Evolutionary conservation across 495 filamentous ascomycete species (phyloP).

Genomic region (Daldinia vernicosa): DNA sequence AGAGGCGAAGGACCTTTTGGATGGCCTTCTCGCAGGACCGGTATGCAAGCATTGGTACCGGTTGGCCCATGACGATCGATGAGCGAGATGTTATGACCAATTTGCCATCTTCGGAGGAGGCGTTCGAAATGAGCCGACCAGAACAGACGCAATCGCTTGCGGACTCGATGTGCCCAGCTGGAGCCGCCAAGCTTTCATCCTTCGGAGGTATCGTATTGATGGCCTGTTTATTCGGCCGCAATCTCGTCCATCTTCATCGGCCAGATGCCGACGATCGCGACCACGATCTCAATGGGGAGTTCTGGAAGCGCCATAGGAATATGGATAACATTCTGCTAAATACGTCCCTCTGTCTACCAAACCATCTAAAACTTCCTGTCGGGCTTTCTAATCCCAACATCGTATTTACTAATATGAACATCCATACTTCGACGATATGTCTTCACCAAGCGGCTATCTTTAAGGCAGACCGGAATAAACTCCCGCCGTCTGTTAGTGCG

Average conservation of each 20-base stretch:
- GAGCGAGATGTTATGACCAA: constrained; percentile 91
- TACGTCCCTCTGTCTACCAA: constrained; percentile 82
- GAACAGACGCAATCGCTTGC: constrained; percentile 72
- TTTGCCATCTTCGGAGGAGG: constrained; percentile 83
- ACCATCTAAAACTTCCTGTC: constrained; percentile 79
- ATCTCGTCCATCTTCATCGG: constrained; percentile 91
- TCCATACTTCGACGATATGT: constrained; percentile 96
- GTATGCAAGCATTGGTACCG: constrained; percentile 96
- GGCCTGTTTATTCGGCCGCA: constrained; percentile 91
- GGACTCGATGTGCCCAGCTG: constrained; percentile 76
- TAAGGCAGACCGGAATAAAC: constrained; percentile 89
- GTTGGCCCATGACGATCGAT: constrained; percentile 95
- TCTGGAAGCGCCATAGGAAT: constrained; percentile 91
- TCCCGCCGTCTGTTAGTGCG: constrained; percentile 77
- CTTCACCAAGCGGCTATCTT: constrained; percentile 97
- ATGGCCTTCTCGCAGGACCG: constrained; percentile 88
- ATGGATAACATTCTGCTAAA: constrained; percentile 92
- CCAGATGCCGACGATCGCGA: constrained; percentile 84
- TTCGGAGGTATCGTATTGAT: constrained; percentile 86
- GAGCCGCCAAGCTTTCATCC: constrained; percentile 74
- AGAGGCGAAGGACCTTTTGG: constrained; percentile 93
- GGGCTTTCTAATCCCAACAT: constrained; percentile 84
- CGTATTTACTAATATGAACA: constrained; percentile 95
- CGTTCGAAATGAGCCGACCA: constrained; percentile 82
- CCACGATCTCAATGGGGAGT: constrained; percentile 89